These are phyloP conservation scores for Phalaenopsis aphrodite DNA, from an alignment of 106 monocot species.

Conservation along the genomic window DNA sequence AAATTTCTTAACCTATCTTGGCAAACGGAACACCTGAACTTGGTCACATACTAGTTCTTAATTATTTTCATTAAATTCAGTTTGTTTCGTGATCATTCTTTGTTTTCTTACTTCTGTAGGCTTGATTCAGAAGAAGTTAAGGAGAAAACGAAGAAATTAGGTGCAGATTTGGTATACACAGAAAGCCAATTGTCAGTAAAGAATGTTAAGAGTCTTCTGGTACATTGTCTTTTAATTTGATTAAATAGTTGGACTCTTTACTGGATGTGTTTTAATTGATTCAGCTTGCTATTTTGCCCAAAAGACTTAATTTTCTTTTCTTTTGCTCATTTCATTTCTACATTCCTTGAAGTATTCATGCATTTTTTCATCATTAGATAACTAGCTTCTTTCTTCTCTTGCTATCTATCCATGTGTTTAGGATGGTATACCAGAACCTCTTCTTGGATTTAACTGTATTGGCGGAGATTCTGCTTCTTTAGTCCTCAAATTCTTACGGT, in stretches of 20 bases:
- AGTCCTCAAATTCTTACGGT: slow-evolving; percentile 89
- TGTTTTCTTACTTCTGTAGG: slow-evolving; percentile 20
- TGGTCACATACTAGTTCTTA: no score
- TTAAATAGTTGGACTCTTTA: neutral
- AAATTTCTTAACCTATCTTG: no score
- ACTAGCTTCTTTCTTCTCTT: neutral
- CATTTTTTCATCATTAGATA: neutral
- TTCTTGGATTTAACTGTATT: slow-evolving; percentile 87
- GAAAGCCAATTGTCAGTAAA: slow-evolving; percentile 79
- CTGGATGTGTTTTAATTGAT: neutral
- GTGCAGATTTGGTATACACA: slow-evolving; percentile 79
- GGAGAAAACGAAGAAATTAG: slow-evolving; percentile 68
- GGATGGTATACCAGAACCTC: slow-evolving; percentile 82
- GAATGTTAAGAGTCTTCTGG: slow-evolving; percentile 82
- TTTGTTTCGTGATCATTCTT: neutral
- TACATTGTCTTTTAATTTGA: slow-evolving; percentile 15
- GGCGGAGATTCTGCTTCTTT: slow-evolving; percentile 80
- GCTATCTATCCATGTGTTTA: slow-evolving; percentile 18
- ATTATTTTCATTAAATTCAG: no score
- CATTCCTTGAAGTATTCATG: neutral
- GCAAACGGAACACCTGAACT: no score
- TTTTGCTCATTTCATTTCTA: neutral
- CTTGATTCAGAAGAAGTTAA: slow-evolving; percentile 65
- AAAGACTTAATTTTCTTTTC: neutral
- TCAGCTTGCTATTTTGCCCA: neutral